Evolutionary conservation across 2,329 filamentous ascomycete species (phyloP), one percentile per base, ranked within the genome.

Genomic region (Alternaria tenuissima): DNA sequence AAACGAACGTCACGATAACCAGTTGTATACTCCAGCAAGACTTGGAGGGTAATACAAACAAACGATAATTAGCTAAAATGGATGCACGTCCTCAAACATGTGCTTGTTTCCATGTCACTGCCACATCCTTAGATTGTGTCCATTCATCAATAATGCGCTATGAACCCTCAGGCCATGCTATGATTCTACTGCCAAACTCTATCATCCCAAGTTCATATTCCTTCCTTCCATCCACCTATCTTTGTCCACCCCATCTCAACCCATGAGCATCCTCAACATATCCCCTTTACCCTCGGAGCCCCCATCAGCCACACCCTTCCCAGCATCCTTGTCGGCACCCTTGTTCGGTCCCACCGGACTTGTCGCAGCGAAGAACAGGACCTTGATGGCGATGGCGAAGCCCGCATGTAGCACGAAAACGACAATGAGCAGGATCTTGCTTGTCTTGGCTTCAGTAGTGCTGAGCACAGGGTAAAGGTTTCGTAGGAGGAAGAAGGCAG

Each of bases 361-460:
- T 11, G 73, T 85, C 62, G 82, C 86, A 69, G 93, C 94, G 81
- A 99, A 99, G 86, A 98, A 98, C 28, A 98, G 82, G 60, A 97
- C 90, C 85, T 98, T 98, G 81, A 99, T 98, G 5, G 94, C 92
- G 71, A 98, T 87, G 1, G 94, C 88, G 67, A 99, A 84, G n/a
- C 91, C 95, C 28, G 93, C 89, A 81, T 99, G 95, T 64, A 98
- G 83, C 30, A 87, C 85, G 30, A 98, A 86, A 26, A 99, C 94
- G 22, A 94, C 83, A 53, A 98, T 83, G 61, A 99, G 84, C 63
- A 99, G 81, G 22, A 93, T 85, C 85, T 96, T 96, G 80, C 92
- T 95, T 24, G 92, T 93, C 83, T 97, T 93, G 63, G 89, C 89
- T 79, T 98, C 95, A 34, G 94, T 97, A 47, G 94, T 94, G 78